Base-by-base conservation (phyloP, 2,329 filamentous ascomycete genomes). In the Cercospora citrullina region DNA sequence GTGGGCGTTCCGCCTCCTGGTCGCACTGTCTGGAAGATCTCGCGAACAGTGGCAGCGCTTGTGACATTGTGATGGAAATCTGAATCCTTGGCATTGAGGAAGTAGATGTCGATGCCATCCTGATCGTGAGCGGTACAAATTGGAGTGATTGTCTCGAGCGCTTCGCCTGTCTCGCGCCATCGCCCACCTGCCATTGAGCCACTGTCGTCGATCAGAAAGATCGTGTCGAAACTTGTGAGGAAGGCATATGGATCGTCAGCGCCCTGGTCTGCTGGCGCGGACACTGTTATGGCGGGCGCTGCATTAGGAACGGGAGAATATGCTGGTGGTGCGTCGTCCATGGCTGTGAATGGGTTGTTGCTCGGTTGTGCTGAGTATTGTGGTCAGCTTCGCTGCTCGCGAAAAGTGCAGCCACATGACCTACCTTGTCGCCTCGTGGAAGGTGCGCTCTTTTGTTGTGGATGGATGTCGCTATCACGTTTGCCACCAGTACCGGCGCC, bases 131-230 rank as follows among this genome's bases (percentile, higher is more conserved):
- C 78, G 0, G 92, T 91, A 80, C 94, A 96, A 75, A 97, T 90
- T 0, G 92, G 92, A 0, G 92, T 87, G 75, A 98, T 93, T 59
- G 87, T 84, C 33, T 85, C 81, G 2, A 98, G 86, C 1, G 91
- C 92, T 8, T 85, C 82, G 28, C 85, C 81, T 0, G 92, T 91
- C 78, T 97, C 91, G 12, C 81, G 79, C 94, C 94, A 98, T 23
- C 85, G 86, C n/a, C 82, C 77, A 16, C 90, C 92, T 1, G 84
- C 82, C 94, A 98, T 98, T 73, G 90, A 94, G 5, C 88, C 87
- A n/a, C 90, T 93, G 82, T 98, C 94, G 77, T 98, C 94, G 76
- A 98, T 92, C 1, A 98, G 81, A 78, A 98, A 94, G 65, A 94
- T 81, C 33, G 93, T 97, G 80, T 98, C 93, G 77, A 97, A 97